phyloP scores from a whole-genome alignment of 768 basidiomycete species.

The Plicaturopsis crispa region DNA sequence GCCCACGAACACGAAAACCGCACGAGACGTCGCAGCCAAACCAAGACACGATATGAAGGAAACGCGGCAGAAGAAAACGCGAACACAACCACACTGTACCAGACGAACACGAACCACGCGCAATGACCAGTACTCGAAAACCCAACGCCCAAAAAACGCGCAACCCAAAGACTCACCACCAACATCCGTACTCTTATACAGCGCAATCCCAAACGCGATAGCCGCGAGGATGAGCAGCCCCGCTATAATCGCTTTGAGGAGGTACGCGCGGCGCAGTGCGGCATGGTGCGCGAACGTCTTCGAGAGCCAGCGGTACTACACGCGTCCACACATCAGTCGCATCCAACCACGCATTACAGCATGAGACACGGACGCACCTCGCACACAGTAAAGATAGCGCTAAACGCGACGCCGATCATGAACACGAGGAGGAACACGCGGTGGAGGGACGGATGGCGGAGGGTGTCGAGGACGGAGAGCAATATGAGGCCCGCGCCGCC shows the following conservation, averaged over 20 bases:
- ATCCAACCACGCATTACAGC: no score
- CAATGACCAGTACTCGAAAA: neutral
- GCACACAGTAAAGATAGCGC: constrained; percentile 65
- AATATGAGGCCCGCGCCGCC: constrained; percentile 62
- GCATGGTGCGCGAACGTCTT: constrained; percentile 40
- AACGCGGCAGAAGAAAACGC: no score
- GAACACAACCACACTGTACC: neutral
- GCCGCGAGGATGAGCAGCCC: constrained; percentile 48
- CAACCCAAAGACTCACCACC: constrained; percentile 38
- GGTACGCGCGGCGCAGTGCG: constrained; percentile 45
- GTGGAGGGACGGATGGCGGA: constrained; percentile 43
- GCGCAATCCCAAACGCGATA: constrained; percentile 51
- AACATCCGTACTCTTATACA: constrained; percentile 36
- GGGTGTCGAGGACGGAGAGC: constrained; percentile 67
- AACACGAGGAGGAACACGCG: constrained; percentile 62
- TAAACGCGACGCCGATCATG: constrained; percentile 62
- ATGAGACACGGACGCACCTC: constrained; percentile 51
- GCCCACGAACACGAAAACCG: no score
- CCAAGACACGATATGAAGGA: no score
- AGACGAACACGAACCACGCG: neutral
- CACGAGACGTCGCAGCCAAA: no score
- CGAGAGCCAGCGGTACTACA: constrained; percentile 61
- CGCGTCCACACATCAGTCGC: neutral
- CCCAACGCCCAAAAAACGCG: neutral
- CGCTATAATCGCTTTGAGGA: constrained; percentile 56